Evolutionary conservation across 2,329 filamentous ascomycete species (phyloP).

Genomic region (Pseudonectria foliicola): DNA sequence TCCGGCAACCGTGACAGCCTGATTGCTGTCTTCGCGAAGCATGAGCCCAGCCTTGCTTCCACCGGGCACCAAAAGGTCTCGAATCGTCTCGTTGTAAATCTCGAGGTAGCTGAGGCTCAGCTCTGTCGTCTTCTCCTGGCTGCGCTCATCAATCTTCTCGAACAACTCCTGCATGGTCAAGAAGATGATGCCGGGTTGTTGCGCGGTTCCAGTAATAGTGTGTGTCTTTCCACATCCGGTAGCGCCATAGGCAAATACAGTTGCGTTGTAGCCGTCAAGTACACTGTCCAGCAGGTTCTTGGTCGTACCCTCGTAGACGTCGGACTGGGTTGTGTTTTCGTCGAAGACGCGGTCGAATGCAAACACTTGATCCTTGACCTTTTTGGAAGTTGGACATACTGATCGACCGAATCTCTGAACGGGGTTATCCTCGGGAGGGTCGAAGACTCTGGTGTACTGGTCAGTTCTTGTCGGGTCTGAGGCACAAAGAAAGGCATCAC

Average conservation of each 20-base stretch:
- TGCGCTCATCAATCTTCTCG: slow-evolving; percentile 84
- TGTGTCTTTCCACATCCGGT: slow-evolving; percentile 98
- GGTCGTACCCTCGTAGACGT: slow-evolving; percentile 93
- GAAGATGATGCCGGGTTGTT: slow-evolving; percentile 96
- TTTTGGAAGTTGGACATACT: slow-evolving; percentile 76
- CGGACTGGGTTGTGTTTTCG: slow-evolving; percentile 83
- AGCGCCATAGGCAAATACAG: slow-evolving; percentile 95
- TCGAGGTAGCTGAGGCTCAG: slow-evolving; percentile 91
- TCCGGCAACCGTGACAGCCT: slow-evolving; percentile 83
- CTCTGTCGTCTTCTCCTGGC: slow-evolving; percentile 81
- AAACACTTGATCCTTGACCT: slow-evolving; percentile 95
- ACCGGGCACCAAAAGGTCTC: slow-evolving; percentile 82
- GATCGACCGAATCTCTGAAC: slow-evolving; percentile 81
- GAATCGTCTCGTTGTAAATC: slow-evolving; percentile 98
- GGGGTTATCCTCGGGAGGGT: slow-evolving; percentile 90
- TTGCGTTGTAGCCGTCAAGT: slow-evolving; percentile 96
- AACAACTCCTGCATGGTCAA: slow-evolving; percentile 98
- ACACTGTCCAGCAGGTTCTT: slow-evolving; percentile 87
- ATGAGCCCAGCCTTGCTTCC: slow-evolving; percentile 79
- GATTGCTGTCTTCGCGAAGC: slow-evolving; percentile 90
- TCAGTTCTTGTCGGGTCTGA: slow-evolving; percentile 12
- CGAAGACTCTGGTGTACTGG: slow-evolving; percentile 65
- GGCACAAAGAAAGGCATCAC: slow-evolving; percentile 27
- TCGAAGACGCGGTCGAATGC: slow-evolving; percentile 96
- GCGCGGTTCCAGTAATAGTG: slow-evolving; percentile 86